phyloP scores from a whole-genome alignment of 1,284 basidiomycete genomes.

The Ceratobasidium sp. region DNA sequence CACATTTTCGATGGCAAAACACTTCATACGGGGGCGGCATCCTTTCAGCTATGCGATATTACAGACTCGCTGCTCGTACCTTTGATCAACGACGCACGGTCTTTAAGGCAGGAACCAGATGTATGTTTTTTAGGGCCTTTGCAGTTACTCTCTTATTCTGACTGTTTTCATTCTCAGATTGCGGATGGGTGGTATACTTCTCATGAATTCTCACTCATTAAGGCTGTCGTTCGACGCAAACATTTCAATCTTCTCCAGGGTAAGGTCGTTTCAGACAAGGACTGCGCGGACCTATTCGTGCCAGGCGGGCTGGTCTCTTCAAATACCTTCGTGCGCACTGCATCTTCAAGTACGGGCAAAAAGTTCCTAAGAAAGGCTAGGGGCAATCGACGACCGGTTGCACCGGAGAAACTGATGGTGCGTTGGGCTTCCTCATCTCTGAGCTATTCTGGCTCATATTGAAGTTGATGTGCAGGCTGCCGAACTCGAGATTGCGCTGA shows the following conservation, averaged over 20 bases:
- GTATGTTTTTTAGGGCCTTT: constrained; percentile 61
- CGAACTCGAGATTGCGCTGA: constrained; percentile 40
- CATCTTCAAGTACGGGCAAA: not conserved
- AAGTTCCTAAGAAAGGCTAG: constrained; percentile 36
- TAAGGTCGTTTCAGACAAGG: constrained; percentile 74
- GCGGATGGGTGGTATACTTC: constrained; percentile 88
- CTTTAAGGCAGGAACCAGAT: constrained; percentile 76
- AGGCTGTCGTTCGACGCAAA: constrained; percentile 85
- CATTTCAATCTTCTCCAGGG: constrained; percentile 87
- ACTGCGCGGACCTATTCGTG: constrained; percentile 74
- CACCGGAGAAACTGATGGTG: constrained; percentile 31
- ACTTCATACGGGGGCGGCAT: constrained; percentile 64
- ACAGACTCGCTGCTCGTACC: constrained; percentile 82
- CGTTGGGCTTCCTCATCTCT: not conserved
- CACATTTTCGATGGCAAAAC: constrained; percentile 92
- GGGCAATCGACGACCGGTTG: constrained; percentile 34
- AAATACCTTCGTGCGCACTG: constrained; percentile 11
- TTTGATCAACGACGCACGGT: constrained; percentile 81
- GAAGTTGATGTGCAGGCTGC: constrained; percentile 18
- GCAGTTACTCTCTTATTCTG: not conserved
- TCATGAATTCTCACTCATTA: constrained; percentile 82
- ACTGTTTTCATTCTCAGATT: constrained; percentile 63
- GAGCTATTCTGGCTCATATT: not conserved
- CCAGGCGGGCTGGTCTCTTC: constrained; percentile 45
- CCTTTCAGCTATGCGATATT: constrained; percentile 93